A percentile compares a stretch with the other conserved stretches of the same genome.
phyloP scores from a whole-genome alignment of 2,329 filamentous ascomycete genomes.

The Zalaria sp. region DNA sequence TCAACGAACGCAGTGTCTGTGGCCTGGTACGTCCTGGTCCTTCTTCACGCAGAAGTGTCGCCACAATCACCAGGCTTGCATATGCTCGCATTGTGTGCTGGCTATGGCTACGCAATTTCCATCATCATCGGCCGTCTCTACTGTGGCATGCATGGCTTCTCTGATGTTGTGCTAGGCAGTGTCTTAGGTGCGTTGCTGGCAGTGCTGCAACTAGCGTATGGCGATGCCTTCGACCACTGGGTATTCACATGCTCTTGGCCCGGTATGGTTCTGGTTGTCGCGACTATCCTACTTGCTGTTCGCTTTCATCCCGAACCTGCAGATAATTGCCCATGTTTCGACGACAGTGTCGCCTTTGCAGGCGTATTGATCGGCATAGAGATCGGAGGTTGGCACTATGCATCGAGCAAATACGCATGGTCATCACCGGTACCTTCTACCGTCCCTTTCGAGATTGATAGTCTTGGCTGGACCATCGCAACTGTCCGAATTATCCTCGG shows the following conservation, averaged over 20 bases:
- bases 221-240: constrained; percentile 52
- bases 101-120: constrained; percentile 75
- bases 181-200: constrained; percentile 56
- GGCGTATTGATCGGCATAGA: constrained; percentile 80
- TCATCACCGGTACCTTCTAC: constrained; percentile 41
- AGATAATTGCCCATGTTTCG: constrained; percentile 93
- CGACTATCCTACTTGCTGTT: constrained; percentile 61
- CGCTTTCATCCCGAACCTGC: constrained; percentile 90
- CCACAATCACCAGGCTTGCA: constrained; percentile 27
- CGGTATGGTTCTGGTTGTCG: constrained; percentile 48
- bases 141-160: constrained; percentile 96
- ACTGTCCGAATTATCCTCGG: constrained; percentile 60
- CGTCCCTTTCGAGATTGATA: constrained; percentile 50
- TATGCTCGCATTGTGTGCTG: constrained; percentile 41
- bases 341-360: constrained; percentile 87
- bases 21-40: constrained; percentile 66
- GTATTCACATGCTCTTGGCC: constrained; percentile 51
- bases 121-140: constrained; percentile 87
- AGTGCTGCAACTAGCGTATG: constrained; percentile 39
- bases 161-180: constrained; percentile 76
- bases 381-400: constrained; percentile 71
- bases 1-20: constrained; percentile 95
- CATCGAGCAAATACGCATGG: constrained; percentile 40
- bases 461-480: constrained; percentile 52
- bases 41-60: constrained; percentile 49